A percentile compares a stretch with the other conserved stretches of the same genome.
Evolutionary conservation across 345 rosid genomes (phyloP).

Genomic region (Balakata baccata): DNA sequence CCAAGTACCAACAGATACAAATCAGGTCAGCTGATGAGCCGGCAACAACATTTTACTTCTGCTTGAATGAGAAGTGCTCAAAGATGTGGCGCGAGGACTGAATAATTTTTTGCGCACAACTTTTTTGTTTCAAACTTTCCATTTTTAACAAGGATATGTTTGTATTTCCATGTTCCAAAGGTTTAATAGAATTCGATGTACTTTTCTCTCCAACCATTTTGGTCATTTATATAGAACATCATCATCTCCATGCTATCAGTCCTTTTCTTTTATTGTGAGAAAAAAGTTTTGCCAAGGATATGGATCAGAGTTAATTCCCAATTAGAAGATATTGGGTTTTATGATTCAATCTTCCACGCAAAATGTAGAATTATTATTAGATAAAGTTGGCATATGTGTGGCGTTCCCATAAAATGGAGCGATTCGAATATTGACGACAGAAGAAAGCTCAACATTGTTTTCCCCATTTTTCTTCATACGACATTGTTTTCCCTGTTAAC

Average conservation of each 20-base stretch:
- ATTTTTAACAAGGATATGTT: neutral
- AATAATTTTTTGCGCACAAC: neutral
- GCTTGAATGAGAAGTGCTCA: slow-evolving; percentile 50
- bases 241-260: neutral
- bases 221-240: neutral
- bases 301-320: too few species aligned
- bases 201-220: neutral
- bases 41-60: slow-evolving; percentile 55
- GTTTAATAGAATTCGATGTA: neutral
- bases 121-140: neutral
- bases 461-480: too few species aligned
- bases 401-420: too few species aligned
- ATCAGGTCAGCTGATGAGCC: slow-evolving; percentile 74
- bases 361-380: too few species aligned
- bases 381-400: too few species aligned
- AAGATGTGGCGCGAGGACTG: slow-evolving; percentile 43
- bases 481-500: too few species aligned
- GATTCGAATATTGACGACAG: too few species aligned
- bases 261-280: neutral
- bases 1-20: slow-evolving; percentile 51
- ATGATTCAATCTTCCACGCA: too few species aligned
- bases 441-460: too few species aligned
- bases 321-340: too few species aligned
- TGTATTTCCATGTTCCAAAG: neutral
- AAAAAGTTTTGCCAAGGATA: too few species aligned